Percentiles rank a stretch among this genome's conserved stretches.
These are phyloP conservation scores for Xylariaceae sp. DNA, from an alignment of 2,329 filamentous ascomycete species.

Conservation along the genomic window DNA sequence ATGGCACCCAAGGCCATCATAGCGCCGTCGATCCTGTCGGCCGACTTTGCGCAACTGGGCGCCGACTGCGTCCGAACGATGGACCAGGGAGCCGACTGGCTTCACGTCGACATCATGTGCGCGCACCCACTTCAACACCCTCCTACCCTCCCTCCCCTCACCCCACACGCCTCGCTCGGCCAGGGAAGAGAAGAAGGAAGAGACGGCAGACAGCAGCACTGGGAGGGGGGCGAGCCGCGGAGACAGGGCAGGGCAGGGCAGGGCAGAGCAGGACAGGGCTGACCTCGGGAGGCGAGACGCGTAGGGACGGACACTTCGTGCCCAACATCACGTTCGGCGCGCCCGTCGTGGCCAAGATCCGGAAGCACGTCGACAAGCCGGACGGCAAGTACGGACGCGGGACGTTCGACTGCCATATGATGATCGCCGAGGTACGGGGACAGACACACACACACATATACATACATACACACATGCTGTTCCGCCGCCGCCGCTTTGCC, in stretches of 20 bases:
- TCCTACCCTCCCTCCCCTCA: neutral
- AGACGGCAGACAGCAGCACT: too few species aligned
- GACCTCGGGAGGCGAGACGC: too few species aligned
- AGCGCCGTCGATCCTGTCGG: constrained; percentile 94
- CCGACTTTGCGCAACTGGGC: constrained; percentile 87
- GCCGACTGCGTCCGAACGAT: constrained; percentile 83
- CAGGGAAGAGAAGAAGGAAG: too few species aligned
- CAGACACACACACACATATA: too few species aligned
- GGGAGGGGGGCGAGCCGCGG: too few species aligned
- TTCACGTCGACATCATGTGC: constrained; percentile 87
- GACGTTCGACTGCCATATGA: constrained; percentile 99
- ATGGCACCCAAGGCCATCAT: constrained; percentile 94
- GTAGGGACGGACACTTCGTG: constrained; percentile 95
- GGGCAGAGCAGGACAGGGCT: too few species aligned
- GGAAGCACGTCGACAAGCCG: constrained; percentile 73
- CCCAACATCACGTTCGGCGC: constrained; percentile 97
- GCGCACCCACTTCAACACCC: constrained; percentile 12
- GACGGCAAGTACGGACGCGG: constrained; percentile 64
- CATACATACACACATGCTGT: neutral
- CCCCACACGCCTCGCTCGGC: neutral
- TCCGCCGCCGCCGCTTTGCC: too few species aligned
- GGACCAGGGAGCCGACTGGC: constrained; percentile 78
- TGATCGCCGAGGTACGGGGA: constrained; percentile 96
- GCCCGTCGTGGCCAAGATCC: constrained; percentile 90
- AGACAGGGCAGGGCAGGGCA: too few species aligned